Evolutionary conservation across 2,329 filamentous ascomycete species (phyloP).

Genomic region (Dactylellina drechsleri): DNA sequence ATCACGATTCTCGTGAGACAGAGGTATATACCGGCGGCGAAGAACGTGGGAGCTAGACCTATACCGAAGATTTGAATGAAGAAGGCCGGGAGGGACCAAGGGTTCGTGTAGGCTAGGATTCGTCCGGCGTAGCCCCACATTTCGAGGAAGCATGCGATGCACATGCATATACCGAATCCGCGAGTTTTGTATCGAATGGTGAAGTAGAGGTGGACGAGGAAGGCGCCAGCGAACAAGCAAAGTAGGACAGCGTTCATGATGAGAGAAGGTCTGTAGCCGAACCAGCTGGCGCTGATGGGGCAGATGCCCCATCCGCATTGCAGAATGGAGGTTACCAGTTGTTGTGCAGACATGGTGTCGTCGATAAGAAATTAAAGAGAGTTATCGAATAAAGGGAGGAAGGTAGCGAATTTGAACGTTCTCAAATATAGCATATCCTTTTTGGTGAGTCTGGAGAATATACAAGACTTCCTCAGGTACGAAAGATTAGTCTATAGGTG

Average conservation of each 20-base stretch:
- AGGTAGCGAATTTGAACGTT: no score
- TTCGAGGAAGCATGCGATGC: constrained; percentile 51
- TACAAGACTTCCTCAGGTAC: neutral
- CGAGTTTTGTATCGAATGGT: constrained; percentile 36
- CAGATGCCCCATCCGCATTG: constrained; percentile 62
- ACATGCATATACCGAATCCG: constrained; percentile 59
- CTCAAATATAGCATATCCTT: no score
- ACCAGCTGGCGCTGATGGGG: constrained; percentile 62
- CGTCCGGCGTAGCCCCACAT: constrained; percentile 71
- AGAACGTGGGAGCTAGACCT: constrained; percentile 73
- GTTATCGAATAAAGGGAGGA: neutral
- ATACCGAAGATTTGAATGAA: constrained; percentile 71
- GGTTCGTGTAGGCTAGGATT: constrained; percentile 68
- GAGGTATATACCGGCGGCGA: constrained; percentile 73
- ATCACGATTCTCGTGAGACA: constrained; percentile 66
- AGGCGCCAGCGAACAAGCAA: constrained; percentile 65
- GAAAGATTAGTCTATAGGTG: neutral
- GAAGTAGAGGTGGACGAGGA: constrained; percentile 20
- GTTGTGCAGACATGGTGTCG: neutral
- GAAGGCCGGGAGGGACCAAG: constrained; percentile 64
- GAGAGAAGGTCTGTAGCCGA: constrained; percentile 68
- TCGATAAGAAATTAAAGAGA: neutral
- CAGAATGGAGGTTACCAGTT: constrained; percentile 16
- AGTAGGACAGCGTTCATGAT: constrained; percentile 68
- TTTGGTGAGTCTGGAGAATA: no score